These are phyloP conservation scores for Neurospora sublineolata DNA, from an alignment of 495 filamentous ascomycete species.

Conservation along the genomic window DNA sequence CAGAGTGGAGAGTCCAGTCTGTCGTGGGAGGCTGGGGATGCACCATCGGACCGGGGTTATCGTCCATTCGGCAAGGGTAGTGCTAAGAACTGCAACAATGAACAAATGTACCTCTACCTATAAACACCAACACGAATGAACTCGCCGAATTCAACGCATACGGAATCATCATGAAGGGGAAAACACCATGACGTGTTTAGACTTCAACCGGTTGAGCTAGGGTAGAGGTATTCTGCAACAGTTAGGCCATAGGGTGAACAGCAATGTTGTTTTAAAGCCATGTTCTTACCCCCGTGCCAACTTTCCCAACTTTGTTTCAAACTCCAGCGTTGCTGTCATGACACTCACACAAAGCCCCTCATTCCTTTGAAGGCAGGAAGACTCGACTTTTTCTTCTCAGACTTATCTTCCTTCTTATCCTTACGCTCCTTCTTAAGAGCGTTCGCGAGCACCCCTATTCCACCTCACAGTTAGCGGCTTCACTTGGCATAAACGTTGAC, in stretches of 20 bases:
- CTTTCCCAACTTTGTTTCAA: neutral
- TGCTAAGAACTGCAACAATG: neutral
- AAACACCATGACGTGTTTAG: neutral
- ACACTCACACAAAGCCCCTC: slow-evolving; percentile 34
- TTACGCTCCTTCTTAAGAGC: slow-evolving; percentile 42
- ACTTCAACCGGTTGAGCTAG: neutral
- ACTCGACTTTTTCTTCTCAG: slow-evolving; percentile 37
- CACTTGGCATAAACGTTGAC: neutral
- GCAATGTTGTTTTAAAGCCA: neutral
- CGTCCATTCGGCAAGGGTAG: neutral
- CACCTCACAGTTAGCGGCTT: slow-evolving; percentile 18
- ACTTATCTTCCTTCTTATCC: slow-evolving; percentile 37
- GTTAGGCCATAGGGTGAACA: neutral
- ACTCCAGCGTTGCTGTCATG: neutral
- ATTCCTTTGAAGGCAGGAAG: slow-evolving; percentile 37
- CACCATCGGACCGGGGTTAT: neutral
- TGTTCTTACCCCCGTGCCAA: neutral
- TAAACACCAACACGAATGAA: neutral
- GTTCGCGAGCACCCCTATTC: slow-evolving; percentile 45
- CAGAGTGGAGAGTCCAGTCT: neutral
- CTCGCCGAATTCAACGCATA: neutral
- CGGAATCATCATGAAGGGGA: neutral
- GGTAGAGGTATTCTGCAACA: neutral
- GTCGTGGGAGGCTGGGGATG: neutral
- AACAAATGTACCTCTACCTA: neutral